These are phyloP conservation scores for Candida frijolesensis DNA, from an alignment of 1,139 yeast genomes.

Conservation along the genomic window DNA sequence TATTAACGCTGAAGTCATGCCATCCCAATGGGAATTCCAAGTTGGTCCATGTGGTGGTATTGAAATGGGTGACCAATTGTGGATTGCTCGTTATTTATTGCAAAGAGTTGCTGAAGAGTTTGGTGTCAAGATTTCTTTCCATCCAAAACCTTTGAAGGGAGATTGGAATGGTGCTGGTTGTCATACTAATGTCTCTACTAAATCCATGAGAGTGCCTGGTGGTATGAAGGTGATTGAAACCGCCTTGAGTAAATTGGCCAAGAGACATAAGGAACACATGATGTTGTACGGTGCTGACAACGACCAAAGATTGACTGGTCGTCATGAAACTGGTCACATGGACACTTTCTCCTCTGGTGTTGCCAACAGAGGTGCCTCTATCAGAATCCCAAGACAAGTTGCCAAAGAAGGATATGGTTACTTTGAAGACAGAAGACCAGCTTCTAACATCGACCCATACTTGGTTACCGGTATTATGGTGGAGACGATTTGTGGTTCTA, in stretches of 20 bases:
- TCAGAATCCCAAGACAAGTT: constrained; percentile 98
- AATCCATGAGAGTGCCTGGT: constrained; percentile 88
- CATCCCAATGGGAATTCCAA: constrained; percentile 99
- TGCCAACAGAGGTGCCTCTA: constrained; percentile 99
- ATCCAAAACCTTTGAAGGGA: constrained; percentile 98
- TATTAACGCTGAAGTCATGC: constrained; percentile 99
- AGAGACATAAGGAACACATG: constrained; percentile 97
- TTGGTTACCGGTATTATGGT: constrained; percentile 97
- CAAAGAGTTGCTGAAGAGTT: constrained; percentile 97
- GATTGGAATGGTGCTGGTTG: constrained; percentile 99
- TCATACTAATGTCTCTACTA: constrained; percentile 97
- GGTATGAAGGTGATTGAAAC: constrained; percentile 93
- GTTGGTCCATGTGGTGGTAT: constrained; percentile 98
- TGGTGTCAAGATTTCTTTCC: constrained; percentile 97
- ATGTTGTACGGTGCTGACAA: constrained; percentile 94
- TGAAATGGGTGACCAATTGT: constrained; percentile 94
- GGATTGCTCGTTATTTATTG: constrained; percentile 93
- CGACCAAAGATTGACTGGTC: constrained; percentile 93
- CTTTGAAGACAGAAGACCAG: constrained; percentile 99
- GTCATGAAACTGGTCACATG: constrained; percentile 97
- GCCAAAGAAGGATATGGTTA: constrained; percentile 98
- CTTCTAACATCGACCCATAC: constrained; percentile 98
- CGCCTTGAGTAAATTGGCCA: constrained; percentile 90
- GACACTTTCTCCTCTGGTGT: constrained; percentile 93
- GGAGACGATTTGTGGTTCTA: constrained; percentile 94